Evolutionary conservation across 805 yeast genomes (phyloP), one percentile per base, ranked within the genome.

Genomic region (Zygotorulaspora chibaensis): DNA sequence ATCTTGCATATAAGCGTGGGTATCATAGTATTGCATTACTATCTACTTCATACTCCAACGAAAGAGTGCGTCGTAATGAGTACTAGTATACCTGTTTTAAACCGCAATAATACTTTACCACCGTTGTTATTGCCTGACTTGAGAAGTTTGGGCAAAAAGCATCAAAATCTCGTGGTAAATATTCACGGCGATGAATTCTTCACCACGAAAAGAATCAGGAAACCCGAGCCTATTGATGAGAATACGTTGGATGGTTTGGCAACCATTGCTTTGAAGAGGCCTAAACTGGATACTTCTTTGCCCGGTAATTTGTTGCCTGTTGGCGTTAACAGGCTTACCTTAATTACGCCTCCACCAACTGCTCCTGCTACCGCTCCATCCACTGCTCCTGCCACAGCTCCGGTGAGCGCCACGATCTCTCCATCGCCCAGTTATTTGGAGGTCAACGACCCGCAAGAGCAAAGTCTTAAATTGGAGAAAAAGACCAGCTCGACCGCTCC

Each of bases 111-210:
- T 20, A 48, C 53, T 26, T 40, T 61, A 23, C 67, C 67, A 13
- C 67, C 67, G n/a, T 46, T 63, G 35, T 46, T 63, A 13, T 48
- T 63, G 31, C 67, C 67, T 40, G 57, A 40, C 34, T 39, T 58
- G 10, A 37, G 50, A 33, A 33, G 36, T 16, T 16, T 33, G 36
- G 16, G 36, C 20, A 13, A 17, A 13, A 16, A 13, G 20, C 36
- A 33, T 16, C n/a, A 33, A 8, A 20, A 13, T 33, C 12, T n/a
- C 13, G 12, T 33, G 16, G 18, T 10, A 17, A 13, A 13, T 16
- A 33, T 17, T 10, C 36, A 13, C 4, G 16, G 12, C 20, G 36
- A 33, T 16, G 36, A 33, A 16, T 33, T 33, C 9, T 16, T 33
- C 20, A 9, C 18, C 8, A 16, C 20, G 20, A 33, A 33, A 17